Evolutionary conservation across 306 rosid species (phyloP).

Genomic region (Vicia villosa): DNA sequence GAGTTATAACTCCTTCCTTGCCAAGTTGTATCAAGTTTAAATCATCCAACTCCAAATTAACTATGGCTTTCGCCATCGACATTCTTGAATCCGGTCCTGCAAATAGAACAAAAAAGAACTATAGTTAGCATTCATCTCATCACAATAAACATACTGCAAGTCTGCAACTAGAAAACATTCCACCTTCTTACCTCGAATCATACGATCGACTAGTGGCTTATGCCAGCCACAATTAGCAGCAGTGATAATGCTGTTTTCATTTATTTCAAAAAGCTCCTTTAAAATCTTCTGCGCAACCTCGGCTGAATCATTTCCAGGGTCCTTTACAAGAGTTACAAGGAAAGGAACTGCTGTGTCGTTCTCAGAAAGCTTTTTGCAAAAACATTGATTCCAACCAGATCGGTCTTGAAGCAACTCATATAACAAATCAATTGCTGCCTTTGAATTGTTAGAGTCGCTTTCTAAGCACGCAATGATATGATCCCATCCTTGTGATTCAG

Average conservation of each 20-base stretch:
- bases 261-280: slow-evolving; percentile 61
- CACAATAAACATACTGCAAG: slow-evolving; percentile 28
- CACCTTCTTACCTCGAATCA: slow-evolving; percentile 58
- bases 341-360: slow-evolving; percentile 50
- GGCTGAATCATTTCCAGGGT: slow-evolving; percentile 51
- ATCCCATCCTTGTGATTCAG: slow-evolving; percentile 69
- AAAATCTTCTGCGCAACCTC: slow-evolving; percentile 66
- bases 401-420: slow-evolving; percentile 66
- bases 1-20: slow-evolving; percentile 69
- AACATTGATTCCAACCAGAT: slow-evolving; percentile 65
- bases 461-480: slow-evolving; percentile 61
- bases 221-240: slow-evolving; percentile 81
- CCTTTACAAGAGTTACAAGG: slow-evolving; percentile 63
- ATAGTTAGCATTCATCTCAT: background rate
- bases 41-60: slow-evolving; percentile 55
- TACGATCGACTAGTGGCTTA: slow-evolving; percentile 64
- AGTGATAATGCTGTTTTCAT: slow-evolving; percentile 51
- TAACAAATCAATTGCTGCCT: slow-evolving; percentile 65
- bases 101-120: slow-evolving; percentile 34
- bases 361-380: slow-evolving; percentile 64
- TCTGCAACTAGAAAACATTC: slow-evolving; percentile 27
- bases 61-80: slow-evolving; percentile 54
- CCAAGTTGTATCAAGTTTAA: slow-evolving; percentile 66
- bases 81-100: slow-evolving; percentile 77
- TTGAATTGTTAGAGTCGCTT: slow-evolving; percentile 56